These are phyloP conservation scores for Cystofilobasidium ferigula DNA, from an alignment of 768 basidiomycete species.

Conservation along the genomic window DNA sequence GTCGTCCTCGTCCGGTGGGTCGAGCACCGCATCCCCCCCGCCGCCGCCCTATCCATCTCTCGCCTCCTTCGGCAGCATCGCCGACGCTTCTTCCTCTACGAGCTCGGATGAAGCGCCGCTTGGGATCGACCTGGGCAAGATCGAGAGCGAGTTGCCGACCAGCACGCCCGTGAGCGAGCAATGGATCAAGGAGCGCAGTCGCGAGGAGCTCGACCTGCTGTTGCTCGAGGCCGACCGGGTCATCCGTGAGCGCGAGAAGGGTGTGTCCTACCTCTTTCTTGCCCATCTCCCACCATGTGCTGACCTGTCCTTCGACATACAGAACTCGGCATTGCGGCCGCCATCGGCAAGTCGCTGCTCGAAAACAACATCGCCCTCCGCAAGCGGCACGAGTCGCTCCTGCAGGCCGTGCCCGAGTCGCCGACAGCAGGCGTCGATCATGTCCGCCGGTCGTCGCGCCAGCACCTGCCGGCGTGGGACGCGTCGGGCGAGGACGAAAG, in stretches of 20 bases:
- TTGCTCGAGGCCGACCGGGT: slow-evolving; percentile 61
- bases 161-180: background rate
- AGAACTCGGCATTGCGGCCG: slow-evolving; percentile 61
- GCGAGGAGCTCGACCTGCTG: slow-evolving; percentile 59
- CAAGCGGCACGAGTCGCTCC: slow-evolving; percentile 58
- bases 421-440: background rate
- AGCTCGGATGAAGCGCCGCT: too few relatives aligned
- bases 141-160: background rate
- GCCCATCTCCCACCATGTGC: background rate
- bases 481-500: too few relatives aligned
- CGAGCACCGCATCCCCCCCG: background rate
- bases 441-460: too few relatives aligned
- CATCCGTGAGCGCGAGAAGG: slow-evolving; percentile 65
- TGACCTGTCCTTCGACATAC: background rate
- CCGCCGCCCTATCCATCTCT: background rate
- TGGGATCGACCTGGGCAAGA: background rate
- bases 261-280: slow-evolving; percentile 41
- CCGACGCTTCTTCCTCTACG: background rate
- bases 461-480: too few relatives aligned
- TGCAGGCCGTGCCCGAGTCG: slow-evolving; percentile 38
- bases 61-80: background rate
- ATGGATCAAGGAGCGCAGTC: slow-evolving; percentile 47
- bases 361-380: slow-evolving; percentile 59
- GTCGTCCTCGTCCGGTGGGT: background rate
- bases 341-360: slow-evolving; percentile 57